Base-by-base conservation (phyloP, 306 rosid genomes). In the Corylus avellana region DNA sequence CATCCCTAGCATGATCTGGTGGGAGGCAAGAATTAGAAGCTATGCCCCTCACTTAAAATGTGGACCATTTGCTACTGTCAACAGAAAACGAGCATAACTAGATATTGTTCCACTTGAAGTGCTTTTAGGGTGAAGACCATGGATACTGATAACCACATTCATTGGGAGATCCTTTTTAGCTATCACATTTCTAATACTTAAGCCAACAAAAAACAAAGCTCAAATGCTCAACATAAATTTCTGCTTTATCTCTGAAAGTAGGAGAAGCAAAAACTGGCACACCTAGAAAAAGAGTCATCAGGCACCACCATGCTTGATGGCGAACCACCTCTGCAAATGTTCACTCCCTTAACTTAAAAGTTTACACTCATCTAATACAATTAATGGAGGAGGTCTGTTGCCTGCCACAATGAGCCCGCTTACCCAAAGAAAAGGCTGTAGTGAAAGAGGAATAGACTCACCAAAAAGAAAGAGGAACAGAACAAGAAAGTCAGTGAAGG, bases 71-170 rank as follows among this genome's bases (percentile, higher is more conserved):
- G 50, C 5, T 5, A 68, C 66, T 58, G 72, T 17, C 70, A 32
- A 63, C 25, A 2, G 25, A 66, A 37, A 39, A 11, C 17, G 72
- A 67, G 72, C 14, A 68, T 39, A 42, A 42, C 51, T 39, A 18
- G 27, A 39, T 68, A 18, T 68, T 11, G 29, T 8, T 68, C 51
- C 17, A 5, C 14, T 25, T 22, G 16, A 25, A 68, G 14, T 18
- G 29, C 50, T 68, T 37, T 42, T 68, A 68, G 72, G 27, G 42
- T 68, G 29, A 68, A 68, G 72, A 68, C 51, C 29, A 18, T 63
- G 70, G 13, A 44, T 39, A 39, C 8, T 68, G 72, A 51, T 18
- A 67, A 67, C 51, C 72, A 67, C 11, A 63, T 32, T 5, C 29
- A 1, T 12, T 1, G 66, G 66, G 66, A 11, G 29, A 5, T 20